Evolutionary conservation across 2,329 filamentous ascomycete species (phyloP).

Genomic region (Colletotrichum abscissum): DNA sequence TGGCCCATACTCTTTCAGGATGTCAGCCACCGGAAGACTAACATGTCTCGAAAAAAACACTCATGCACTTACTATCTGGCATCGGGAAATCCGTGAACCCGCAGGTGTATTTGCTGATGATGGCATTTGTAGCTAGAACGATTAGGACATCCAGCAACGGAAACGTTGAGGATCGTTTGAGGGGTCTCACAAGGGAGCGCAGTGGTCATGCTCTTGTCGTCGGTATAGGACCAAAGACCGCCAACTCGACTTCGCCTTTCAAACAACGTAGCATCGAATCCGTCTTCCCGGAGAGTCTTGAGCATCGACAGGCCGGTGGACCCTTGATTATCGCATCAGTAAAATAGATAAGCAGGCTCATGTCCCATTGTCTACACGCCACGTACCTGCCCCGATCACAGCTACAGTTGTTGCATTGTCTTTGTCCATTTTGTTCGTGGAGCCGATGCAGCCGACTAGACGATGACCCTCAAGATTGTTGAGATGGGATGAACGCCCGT

Average conservation of each 20-base stretch:
- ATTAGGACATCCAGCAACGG: not conserved
- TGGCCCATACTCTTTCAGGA: conserved; percentile 40
- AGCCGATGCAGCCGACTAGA: not conserved
- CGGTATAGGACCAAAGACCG: conserved; percentile 56
- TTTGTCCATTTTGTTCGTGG: not conserved
- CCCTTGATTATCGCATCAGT: conserved; percentile 34
- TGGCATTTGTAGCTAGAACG: conserved; percentile 43
- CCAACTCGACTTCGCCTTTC: conserved; percentile 53
- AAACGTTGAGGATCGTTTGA: not conserved
- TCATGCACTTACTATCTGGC: conserved; percentile 47
- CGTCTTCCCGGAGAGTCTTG: conserved; percentile 56
- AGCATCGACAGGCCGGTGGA: conserved; percentile 45
- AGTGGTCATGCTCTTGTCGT: conserved; percentile 48
- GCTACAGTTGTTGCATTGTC: conserved; percentile 27
- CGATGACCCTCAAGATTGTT: not conserved
- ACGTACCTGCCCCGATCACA: conserved; percentile 40
- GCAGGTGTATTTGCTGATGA: conserved; percentile 52
- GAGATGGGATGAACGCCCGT: not conserved
- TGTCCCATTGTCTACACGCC: not conserved
- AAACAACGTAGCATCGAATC: conserved; percentile 53
- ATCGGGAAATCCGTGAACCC: conserved; percentile 55
- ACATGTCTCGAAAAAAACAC: not conserved
- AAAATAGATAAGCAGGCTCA: not conserved
- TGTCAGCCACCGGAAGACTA: not conserved
- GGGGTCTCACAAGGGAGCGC: conserved; percentile 44